phyloP scores from a whole-genome alignment of 169 alveolate genomes.

The Fabrea salina region DNA sequence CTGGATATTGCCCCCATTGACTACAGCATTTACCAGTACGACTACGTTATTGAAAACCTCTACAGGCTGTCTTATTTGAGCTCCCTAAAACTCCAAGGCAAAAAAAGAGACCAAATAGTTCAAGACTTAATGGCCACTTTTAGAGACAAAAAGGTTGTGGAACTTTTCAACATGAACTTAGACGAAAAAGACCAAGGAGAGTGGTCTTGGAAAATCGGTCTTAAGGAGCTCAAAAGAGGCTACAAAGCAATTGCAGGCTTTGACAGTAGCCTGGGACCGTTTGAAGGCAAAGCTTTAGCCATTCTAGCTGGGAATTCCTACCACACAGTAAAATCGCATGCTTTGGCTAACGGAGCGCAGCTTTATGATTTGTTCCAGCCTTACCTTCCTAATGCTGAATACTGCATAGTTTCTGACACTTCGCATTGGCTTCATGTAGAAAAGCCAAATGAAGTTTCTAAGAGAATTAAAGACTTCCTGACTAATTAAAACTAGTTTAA shows the following conservation, averaged over 20 bases:
- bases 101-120: neutral
- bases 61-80: neutral
- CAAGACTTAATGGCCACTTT: neutral
- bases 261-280: neutral
- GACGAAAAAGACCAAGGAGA: neutral
- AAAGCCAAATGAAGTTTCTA: neutral
- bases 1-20: constrained; percentile 9
- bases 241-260: neutral
- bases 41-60: neutral
- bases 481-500: too few species aligned
- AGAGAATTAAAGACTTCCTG: neutral
- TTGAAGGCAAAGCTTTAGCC: neutral
- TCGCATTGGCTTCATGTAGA: neutral
- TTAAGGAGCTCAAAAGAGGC: neutral
- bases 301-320: neutral
- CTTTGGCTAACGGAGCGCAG: neutral
- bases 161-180: neutral
- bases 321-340: neutral
- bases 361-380: neutral
- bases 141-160: neutral
- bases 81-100: neutral
- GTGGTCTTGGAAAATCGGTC: neutral
- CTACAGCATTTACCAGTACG: neutral
- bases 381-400: neutral
- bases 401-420: neutral